Percentiles rank a stretch among this genome's conserved stretches.
These are phyloP conservation scores for Candida glucosophila DNA, from an alignment of 1,139 yeast species.

Conservation along the genomic window DNA sequence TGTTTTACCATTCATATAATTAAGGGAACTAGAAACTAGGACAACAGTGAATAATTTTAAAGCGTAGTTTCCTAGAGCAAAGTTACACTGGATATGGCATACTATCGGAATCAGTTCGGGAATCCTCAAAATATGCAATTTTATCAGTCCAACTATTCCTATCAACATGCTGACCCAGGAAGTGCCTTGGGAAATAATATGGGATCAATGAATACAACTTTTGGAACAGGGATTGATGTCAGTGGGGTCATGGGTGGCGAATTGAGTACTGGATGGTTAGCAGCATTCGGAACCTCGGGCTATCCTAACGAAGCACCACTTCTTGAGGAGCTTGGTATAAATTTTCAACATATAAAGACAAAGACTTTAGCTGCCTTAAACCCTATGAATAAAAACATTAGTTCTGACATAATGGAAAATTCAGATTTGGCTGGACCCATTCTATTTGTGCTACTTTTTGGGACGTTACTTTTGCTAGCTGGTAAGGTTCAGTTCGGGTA, in stretches of 20 bases:
- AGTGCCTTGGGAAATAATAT: slow-evolving; percentile 6
- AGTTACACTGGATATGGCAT: too few relatives aligned
- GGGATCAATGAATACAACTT: slow-evolving; percentile 35
- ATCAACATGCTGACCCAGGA: slow-evolving; percentile 10
- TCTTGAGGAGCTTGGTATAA: slow-evolving; percentile 87
- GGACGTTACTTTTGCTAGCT: slow-evolving; percentile 69
- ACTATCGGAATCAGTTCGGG: slow-evolving; percentile 32
- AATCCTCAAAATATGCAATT: slow-evolving; percentile 37
- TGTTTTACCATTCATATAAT: too few relatives aligned
- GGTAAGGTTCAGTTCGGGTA: slow-evolving; percentile 97
- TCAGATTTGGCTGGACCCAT: slow-evolving; percentile 95
- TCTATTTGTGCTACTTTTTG: slow-evolving; percentile 79
- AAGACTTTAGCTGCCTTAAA: slow-evolving; percentile 84
- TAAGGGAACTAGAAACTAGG: too few relatives aligned
- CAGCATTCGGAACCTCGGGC: slow-evolving; percentile 91
- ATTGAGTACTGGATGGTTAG: slow-evolving; percentile 69
- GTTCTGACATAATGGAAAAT: slow-evolving; percentile 77
- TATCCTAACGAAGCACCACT: slow-evolving; percentile 92
- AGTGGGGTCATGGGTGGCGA: slow-evolving; percentile 46
- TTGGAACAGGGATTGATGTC: slow-evolving; percentile 32
- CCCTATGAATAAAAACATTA: slow-evolving; percentile 57
- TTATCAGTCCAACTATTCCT: slow-evolving; percentile 39
- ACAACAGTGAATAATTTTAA: too few relatives aligned
- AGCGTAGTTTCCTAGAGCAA: too few relatives aligned
- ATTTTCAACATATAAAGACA: slow-evolving; percentile 75